Percentiles rank a stretch among this genome's conserved stretches.
These are phyloP conservation scores for Zymoseptoria crescenta DNA, from an alignment of 2,329 filamentous ascomycete species.

Conservation along the genomic window DNA sequence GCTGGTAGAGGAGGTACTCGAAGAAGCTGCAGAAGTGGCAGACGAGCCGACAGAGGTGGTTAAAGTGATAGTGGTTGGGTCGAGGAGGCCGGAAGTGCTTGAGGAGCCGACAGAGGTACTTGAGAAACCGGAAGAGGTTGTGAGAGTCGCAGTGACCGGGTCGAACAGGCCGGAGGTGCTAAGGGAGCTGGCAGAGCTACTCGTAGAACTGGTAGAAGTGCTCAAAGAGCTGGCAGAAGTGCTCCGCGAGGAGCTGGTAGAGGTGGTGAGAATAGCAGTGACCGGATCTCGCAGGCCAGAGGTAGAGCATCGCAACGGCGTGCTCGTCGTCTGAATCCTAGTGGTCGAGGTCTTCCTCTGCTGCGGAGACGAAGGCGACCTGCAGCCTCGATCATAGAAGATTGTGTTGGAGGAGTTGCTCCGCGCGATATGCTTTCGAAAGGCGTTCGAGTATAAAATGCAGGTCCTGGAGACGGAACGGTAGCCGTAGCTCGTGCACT, in stretches of 20 bases:
- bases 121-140: not conserved
- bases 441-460: not conserved
- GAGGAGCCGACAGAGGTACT: not conserved
- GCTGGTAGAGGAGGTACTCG: too few species aligned
- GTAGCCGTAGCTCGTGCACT: not conserved
- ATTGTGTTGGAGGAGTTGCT: not conserved
- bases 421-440: not conserved
- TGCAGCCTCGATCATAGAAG: not conserved
- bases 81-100: not conserved
- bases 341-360: not conserved
- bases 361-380: not conserved
- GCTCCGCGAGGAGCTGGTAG: too few species aligned
- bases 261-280: not conserved
- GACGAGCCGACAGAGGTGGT: not conserved
- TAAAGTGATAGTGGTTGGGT: not conserved
- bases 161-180: not conserved
- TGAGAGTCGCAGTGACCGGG: not conserved
- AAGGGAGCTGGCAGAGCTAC: not conserved
- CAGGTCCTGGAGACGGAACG: not conserved
- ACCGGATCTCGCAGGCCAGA: not conserved
- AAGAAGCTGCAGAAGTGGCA: too few species aligned
- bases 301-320: not conserved
- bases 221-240: not conserved
- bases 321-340: not conserved
- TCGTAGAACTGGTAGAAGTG: not conserved